Evolutionary conservation across 2,329 filamentous ascomycete species (phyloP), one percentile per base, ranked within the genome.

Genomic region (Claviceps maximensis): DNA sequence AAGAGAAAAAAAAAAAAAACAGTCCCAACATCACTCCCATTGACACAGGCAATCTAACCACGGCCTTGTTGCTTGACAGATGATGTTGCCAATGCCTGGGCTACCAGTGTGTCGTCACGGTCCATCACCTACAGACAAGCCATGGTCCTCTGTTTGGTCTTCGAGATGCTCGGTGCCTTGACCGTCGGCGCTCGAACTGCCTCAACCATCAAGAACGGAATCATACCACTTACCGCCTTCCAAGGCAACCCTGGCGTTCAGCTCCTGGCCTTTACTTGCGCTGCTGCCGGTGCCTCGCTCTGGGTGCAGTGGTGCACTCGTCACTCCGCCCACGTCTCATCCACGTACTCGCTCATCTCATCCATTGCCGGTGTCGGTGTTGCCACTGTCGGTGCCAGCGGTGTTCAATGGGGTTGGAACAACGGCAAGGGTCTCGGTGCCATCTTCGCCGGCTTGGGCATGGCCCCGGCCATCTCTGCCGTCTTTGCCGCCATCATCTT

Each of bases 61-160:
- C 21, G 50, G 29, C 21, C 25, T 8, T 13, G 10, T 15, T n/a
- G 29, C 23, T 38, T 36, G n/a, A 49, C 54, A 84, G 82, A 89
- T 69, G 87, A 90, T 84, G 86, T 90, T 54, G 86, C 87, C 64
- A 91, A 91, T 70, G 74, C 86, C 50, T 90, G 84, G 83, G 86
- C 86, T 8, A 90, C 87, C 61, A 84, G 80, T 46, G 57, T 90
- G 54, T 56, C 53, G 12, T 56, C 55, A n/a, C 41, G 55, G 23
- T 87, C 85, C 56, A 73, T 87, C 61, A 72, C 79, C 1, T 84
- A 85, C 69, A 68, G 79, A 59, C 80, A 84, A 69, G 84, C 82
- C 58, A 84, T 84, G 80, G 60, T 83, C 36, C 70, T 85, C 48
- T 79, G 81, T 48, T 76, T 78, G 47, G 67, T 86, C 57, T 86